A percentile compares a stretch with the other conserved stretches of the same genome.
These are phyloP conservation scores for Tulasnella sp. DNA, from an alignment of 768 basidiomycete genomes.

Conservation along the genomic window DNA sequence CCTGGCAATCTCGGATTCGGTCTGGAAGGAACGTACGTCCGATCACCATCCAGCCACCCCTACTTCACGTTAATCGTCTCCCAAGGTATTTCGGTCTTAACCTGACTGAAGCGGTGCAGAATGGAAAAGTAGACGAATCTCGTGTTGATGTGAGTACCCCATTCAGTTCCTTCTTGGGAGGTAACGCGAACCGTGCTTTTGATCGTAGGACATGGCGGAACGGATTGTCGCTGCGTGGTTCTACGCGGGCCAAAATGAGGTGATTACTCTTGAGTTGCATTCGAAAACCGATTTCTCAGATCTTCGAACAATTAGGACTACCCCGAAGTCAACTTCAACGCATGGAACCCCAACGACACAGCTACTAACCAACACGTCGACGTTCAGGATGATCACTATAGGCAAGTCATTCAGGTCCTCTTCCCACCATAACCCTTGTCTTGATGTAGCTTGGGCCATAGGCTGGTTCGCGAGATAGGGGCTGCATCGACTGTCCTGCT, in stretches of 20 bases:
- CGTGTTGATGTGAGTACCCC: conserved; percentile 27
- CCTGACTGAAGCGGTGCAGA: conserved; percentile 53
- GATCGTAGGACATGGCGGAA: conserved; percentile 28
- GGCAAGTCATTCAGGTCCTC: conserved; percentile 14
- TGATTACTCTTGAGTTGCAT: no score
- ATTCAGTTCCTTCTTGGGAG: neutral
- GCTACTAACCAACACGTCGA: conserved; percentile 25
- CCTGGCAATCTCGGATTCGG: conserved; percentile 28
- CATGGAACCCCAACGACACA: conserved; percentile 23
- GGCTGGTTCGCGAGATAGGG: conserved; percentile 35
- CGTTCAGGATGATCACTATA: conserved; percentile 28
- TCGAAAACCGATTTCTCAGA: neutral
- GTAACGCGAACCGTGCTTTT: neutral
- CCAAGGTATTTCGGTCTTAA: conserved; percentile 29
- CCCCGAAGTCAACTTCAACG: conserved; percentile 31
- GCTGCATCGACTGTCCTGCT: conserved; percentile 48
- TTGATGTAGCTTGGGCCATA: conserved; percentile 5
- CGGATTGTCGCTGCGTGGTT: conserved; percentile 30
- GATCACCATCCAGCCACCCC: neutral
- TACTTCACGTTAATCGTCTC: neutral
- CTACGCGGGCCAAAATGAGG: conserved; percentile 27
- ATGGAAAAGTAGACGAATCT: conserved; percentile 52
- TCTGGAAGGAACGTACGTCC: neutral
- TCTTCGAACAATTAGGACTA: conserved; percentile 20
- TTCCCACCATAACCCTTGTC: neutral